Conservation (phyloP, 345 rosid genomes). For the Boechera stricta region DNA sequence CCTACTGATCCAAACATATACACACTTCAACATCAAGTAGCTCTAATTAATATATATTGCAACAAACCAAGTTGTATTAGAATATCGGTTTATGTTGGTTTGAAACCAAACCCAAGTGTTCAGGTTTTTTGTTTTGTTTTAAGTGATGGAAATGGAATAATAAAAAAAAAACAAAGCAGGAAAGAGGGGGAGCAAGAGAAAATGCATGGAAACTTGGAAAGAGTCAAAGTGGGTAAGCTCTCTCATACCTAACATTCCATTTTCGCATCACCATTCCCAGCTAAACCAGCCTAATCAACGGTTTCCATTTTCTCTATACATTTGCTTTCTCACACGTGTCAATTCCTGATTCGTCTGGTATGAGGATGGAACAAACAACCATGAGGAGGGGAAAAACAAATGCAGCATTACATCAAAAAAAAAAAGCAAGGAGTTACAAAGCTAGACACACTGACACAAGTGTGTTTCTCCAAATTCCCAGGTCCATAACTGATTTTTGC, state of each 20-base stretch:
- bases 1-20: neutral
- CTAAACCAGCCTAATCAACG: conserved; percentile 44
- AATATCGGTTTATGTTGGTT: conserved; percentile 17
- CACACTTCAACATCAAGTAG: conserved; percentile 23
- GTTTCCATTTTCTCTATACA: conserved; percentile 10
- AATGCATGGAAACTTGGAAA: conserved; percentile 38
- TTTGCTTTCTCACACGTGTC: conserved; percentile 26
- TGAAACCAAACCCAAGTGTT: neutral
- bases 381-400: too few relatives aligned
- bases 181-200: conserved; percentile 19
- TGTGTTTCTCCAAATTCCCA: neutral
- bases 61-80: conserved; percentile 27
- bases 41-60: neutral
- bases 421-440: neutral
- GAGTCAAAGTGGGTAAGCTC: conserved; percentile 51
- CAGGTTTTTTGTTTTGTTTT: neutral
- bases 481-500: too few relatives aligned
- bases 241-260: conserved; percentile 36
- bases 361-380: neutral
- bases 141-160: neutral
- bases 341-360: neutral
- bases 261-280: conserved; percentile 39
- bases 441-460: neutral
- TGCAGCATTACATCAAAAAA: neutral
- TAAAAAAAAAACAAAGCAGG: conserved; percentile 17